Percentiles rank a stretch among this genome's conserved stretches.
phyloP scores from a whole-genome alignment of 78 protist genomes.

The Speleostelium caveatum region DNA sequence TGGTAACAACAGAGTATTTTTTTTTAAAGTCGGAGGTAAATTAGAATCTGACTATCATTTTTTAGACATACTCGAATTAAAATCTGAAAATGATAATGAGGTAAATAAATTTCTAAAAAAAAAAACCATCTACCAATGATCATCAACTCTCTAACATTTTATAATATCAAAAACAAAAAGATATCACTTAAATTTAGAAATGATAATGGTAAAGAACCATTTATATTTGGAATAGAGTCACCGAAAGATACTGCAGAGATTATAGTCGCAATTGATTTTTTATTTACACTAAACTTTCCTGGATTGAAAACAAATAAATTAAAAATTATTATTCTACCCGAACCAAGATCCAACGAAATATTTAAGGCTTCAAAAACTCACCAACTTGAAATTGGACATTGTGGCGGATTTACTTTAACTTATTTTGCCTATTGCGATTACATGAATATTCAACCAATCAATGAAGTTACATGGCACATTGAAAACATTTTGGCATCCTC shows the following conservation, averaged over 20 bases:
- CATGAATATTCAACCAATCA: slow-evolving; percentile 69
- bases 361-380: slow-evolving; percentile 42
- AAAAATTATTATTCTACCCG: slow-evolving; percentile 55
- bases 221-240: slow-evolving; percentile 38
- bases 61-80: slow-evolving; percentile 50
- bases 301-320: slow-evolving; percentile 46
- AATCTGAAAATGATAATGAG: slow-evolving; percentile 42
- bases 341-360: slow-evolving; percentile 32
- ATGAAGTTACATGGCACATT: slow-evolving; percentile 67
- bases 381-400: slow-evolving; percentile 51
- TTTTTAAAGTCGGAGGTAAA: slow-evolving; percentile 74
- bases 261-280: slow-evolving; percentile 55
- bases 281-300: slow-evolving; percentile 64
- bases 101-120: not conserved
- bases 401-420: slow-evolving; percentile 58
- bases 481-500: slow-evolving; percentile 29
- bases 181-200: slow-evolving; percentile 33
- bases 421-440: slow-evolving; percentile 63
- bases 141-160: not conserved
- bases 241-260: slow-evolving; percentile 42
- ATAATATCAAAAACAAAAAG: too few relatives aligned
- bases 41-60: slow-evolving; percentile 52
- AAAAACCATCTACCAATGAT: not conserved
- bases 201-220: slow-evolving; percentile 65
- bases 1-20: slow-evolving; percentile 61